Percentiles rank a stretch among this genome's conserved stretches.
phyloP scores from a whole-genome alignment of 805 yeast genomes.

The Myxozyma udenii region DNA sequence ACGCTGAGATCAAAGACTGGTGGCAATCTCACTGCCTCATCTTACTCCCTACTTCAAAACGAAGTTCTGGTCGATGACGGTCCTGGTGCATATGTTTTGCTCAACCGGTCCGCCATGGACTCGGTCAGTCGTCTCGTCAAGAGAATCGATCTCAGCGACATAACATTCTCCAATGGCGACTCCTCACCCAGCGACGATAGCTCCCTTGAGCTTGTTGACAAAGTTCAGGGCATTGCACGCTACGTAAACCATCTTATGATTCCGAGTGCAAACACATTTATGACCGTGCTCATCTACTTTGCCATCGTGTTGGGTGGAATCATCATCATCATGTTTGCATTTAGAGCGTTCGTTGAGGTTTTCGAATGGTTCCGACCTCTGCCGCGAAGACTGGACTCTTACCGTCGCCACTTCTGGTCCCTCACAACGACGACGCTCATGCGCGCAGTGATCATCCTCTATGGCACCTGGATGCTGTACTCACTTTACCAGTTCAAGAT shows the following conservation, averaged over 20 bases:
- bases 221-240: constrained; percentile 36
- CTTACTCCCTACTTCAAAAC: constrained; percentile 17
- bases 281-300: constrained; percentile 38
- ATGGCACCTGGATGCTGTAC: constrained; percentile 38
- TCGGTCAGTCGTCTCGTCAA: constrained; percentile 8
- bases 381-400: constrained; percentile 25
- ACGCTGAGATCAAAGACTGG: constrained; percentile 34
- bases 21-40: constrained; percentile 34
- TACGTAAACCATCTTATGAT: constrained; percentile 35
- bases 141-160: constrained; percentile 18
- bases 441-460: constrained; percentile 35
- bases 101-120: constrained; percentile 3
- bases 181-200: constrained; percentile 5
- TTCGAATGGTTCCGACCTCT: constrained; percentile 14
- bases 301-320: constrained; percentile 33
- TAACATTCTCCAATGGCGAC: constrained; percentile 8
- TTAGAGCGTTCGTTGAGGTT: constrained; percentile 34
- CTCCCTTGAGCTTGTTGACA: constrained; percentile 21
- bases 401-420: constrained; percentile 33
- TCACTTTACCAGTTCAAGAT: constrained; percentile 37
- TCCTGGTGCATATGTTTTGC: constrained; percentile 16
- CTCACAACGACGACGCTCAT: constrained; percentile 33
- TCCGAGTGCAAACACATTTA: constrained; percentile 38
- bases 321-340: constrained; percentile 29
- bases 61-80: constrained; percentile 24